A percentile compares a stretch with the other conserved stretches of the same genome.
Evolutionary conservation across 768 basidiomycete species (phyloP).

Genomic region (Cystofilobasidium capitatum): DNA sequence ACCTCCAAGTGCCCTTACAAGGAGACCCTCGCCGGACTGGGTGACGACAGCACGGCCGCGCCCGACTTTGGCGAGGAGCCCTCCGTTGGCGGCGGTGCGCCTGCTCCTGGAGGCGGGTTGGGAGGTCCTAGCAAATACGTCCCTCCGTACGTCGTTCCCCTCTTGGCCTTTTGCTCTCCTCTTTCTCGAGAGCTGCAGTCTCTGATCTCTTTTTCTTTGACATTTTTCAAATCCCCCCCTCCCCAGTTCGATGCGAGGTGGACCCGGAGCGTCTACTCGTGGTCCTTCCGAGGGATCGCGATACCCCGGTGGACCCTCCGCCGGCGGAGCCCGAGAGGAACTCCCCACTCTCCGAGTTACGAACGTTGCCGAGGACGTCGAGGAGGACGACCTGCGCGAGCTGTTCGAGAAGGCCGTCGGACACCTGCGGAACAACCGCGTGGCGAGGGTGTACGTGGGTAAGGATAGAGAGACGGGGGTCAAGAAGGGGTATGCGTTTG

Average conservation of each 20-base stretch:
- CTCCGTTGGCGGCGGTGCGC: constrained; percentile 30
- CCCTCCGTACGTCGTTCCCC: constrained; percentile 48
- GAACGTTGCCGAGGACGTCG: constrained; percentile 89
- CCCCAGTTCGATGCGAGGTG: constrained; percentile 58
- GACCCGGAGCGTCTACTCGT: constrained; percentile 51
- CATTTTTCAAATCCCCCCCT: background rate
- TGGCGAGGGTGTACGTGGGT: constrained; percentile 85
- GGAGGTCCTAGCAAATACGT: constrained; percentile 63
- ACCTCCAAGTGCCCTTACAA: constrained; percentile 98
- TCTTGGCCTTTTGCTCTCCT: constrained; percentile 7
- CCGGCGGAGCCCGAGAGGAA: constrained; percentile 62
- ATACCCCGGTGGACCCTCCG: constrained; percentile 46
- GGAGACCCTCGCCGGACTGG: constrained; percentile 74
- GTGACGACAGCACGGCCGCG: constrained; percentile 28
- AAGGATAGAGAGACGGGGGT: constrained; percentile 87
- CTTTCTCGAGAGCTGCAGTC: background rate
- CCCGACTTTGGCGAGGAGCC: constrained; percentile 11
- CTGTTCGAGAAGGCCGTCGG: constrained; percentile 67
- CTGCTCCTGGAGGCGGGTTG: constrained; percentile 40
- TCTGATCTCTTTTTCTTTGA: background rate
- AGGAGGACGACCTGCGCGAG: constrained; percentile 85
- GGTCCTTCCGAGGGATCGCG: constrained; percentile 50
- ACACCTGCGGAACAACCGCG: constrained; percentile 41
- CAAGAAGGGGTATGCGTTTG: constrained; percentile 95
- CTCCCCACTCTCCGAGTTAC: constrained; percentile 93